These are phyloP conservation scores for Podospora pseudoanserina DNA, from an alignment of 495 filamentous ascomycete genomes.

Conservation along the genomic window DNA sequence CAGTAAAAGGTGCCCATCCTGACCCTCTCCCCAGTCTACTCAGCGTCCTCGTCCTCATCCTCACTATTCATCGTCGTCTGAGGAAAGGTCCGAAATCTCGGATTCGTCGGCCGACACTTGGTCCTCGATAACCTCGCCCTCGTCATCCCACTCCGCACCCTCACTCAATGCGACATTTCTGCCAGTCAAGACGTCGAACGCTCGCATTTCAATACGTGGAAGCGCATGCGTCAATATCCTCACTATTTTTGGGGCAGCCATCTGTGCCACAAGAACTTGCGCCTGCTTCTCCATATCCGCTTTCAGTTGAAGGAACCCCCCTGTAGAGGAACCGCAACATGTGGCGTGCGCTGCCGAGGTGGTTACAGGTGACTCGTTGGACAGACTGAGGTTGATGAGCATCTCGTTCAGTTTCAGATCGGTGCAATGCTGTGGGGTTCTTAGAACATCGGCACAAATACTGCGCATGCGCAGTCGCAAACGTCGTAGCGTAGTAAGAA, in stretches of 20 bases:
- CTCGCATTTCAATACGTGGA: not conserved
- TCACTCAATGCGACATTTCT: conserved; percentile 1
- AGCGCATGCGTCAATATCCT: conserved; percentile 3
- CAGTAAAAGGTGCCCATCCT: not conserved
- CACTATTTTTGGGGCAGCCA: conserved; percentile 7
- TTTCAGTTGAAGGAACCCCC: not conserved
- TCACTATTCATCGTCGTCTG: not conserved
- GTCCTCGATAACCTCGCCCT: conserved; percentile 30
- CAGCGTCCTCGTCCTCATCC: not conserved
- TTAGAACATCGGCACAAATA: not conserved
- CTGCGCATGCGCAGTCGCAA: not conserved
- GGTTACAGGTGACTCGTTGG: conserved; percentile 3
- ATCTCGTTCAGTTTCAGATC: not conserved
- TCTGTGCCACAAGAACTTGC: conserved; percentile 4
- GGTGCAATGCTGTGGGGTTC: not conserved
- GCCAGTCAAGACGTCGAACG: conserved; percentile 3
- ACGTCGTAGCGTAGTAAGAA: not conserved
- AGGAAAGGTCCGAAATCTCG: conserved; percentile 6
- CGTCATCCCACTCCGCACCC: conserved; percentile 5
- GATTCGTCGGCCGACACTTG: conserved; percentile 32
- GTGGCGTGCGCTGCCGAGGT: conserved; percentile 5
- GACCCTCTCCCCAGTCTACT: not conserved
- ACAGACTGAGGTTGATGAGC: conserved; percentile 6
- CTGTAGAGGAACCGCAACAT: conserved; percentile 3
- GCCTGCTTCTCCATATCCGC: conserved; percentile 5